Evolutionary conservation across 1,284 basidiomycete species (phyloP).

Genomic region (Anthracocystis walkeri): DNA sequence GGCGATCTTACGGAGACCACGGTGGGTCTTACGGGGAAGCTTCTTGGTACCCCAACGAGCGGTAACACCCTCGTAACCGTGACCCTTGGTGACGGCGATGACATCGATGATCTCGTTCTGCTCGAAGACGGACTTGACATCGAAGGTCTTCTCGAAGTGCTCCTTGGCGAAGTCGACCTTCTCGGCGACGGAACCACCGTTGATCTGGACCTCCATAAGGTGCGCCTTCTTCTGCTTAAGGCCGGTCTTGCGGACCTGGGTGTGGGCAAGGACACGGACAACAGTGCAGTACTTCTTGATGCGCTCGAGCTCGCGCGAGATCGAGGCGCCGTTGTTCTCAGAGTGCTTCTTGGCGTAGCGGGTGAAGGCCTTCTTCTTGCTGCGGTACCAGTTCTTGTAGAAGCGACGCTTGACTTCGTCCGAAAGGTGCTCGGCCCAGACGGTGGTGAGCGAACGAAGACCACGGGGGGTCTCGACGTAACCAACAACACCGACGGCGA

Average conservation of each 20-base stretch:
- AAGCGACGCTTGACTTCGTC: slow-evolving; percentile 96
- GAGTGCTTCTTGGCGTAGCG: slow-evolving; percentile 98
- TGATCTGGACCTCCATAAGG: slow-evolving; percentile 99
- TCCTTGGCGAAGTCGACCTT: slow-evolving; percentile 97
- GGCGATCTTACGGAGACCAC: slow-evolving; percentile 94
- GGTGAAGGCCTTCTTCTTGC: slow-evolving; percentile 99
- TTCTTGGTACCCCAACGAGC: slow-evolving; percentile 99
- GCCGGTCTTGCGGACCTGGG: slow-evolving; percentile 95
- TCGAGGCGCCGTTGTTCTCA: slow-evolving; percentile 91
- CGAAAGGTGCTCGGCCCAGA: slow-evolving; percentile 77
- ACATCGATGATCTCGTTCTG: slow-evolving; percentile 97
- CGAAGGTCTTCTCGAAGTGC: slow-evolving; percentile 96
- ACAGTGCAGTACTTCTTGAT: slow-evolving; percentile 99
- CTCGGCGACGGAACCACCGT: slow-evolving; percentile 95
- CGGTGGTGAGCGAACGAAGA: slow-evolving; percentile 83
- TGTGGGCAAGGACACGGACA: slow-evolving; percentile 97
- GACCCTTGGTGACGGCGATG: slow-evolving; percentile 99
- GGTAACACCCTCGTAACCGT: slow-evolving; percentile 99
- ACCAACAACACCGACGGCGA: slow-evolving; percentile 97
- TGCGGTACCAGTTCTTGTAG: slow-evolving; percentile 99
- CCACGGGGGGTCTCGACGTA: slow-evolving; percentile 99
- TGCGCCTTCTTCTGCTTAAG: slow-evolving; percentile 99
- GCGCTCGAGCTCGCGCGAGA: slow-evolving; percentile 95
- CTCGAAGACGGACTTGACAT: slow-evolving; percentile 88
- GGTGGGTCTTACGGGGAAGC: slow-evolving; percentile 98